phyloP scores from a whole-genome alignment of 495 filamentous ascomycete species.

The Neurospora hispaniola region DNA sequence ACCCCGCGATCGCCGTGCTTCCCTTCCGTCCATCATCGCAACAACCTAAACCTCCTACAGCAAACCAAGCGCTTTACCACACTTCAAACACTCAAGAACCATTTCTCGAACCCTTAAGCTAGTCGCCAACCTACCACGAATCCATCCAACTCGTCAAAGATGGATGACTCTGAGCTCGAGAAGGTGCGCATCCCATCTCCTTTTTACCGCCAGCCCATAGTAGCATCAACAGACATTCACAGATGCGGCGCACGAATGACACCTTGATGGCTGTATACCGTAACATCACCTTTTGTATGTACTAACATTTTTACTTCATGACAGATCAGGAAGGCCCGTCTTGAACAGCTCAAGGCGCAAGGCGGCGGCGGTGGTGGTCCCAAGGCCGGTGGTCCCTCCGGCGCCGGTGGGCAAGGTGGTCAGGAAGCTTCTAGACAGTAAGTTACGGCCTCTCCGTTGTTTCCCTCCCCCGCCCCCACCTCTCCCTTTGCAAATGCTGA shows the following conservation, averaged over 20 bases:
- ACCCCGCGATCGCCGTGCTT: conserved; percentile 14
- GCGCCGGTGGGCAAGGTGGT: conserved; percentile 38
- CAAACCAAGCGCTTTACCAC: not conserved
- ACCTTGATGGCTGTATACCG: not conserved
- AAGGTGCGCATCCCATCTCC: conserved; percentile 41
- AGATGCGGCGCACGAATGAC: not conserved
- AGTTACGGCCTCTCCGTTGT: conserved; percentile 7
- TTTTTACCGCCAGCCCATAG: not conserved
- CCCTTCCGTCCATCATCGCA: not conserved
- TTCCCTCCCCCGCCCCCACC: not conserved
- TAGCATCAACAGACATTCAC: not conserved
- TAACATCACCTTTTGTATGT: not conserved
- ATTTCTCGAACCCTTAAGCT: not conserved
- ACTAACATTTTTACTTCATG: not conserved
- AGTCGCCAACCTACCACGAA: not conserved
- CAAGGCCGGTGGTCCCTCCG: conserved; percentile 27
- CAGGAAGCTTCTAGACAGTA: conserved; percentile 57
- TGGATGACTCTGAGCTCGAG: conserved; percentile 84
- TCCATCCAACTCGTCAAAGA: conserved; percentile 21
- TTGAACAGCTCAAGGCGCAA: conserved; percentile 81
- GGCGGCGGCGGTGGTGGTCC: conserved; percentile 27
- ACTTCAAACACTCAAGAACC: not conserved
- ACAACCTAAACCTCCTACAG: not conserved
- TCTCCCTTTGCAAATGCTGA: too few species aligned
- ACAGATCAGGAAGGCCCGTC: conserved; percentile 79